Evolutionary conservation across 2,329 filamentous ascomycete genomes (phyloP), one percentile per base, ranked within the genome.

Genomic region (Leptographium flavum): DNA sequence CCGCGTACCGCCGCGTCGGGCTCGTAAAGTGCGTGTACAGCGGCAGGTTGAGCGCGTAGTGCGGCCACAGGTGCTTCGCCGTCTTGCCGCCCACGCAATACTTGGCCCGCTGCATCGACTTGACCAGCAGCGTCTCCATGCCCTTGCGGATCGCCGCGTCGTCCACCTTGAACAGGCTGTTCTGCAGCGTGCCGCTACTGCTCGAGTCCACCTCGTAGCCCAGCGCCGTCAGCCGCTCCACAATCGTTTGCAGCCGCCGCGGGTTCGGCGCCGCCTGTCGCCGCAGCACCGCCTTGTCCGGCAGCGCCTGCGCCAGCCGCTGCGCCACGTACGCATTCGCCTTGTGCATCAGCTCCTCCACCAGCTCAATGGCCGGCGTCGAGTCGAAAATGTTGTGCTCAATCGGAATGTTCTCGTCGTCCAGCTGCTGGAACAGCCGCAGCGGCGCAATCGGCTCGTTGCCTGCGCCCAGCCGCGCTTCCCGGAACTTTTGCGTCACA

Each of bases 1-100:
- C 92, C 22, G 88, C 85, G 62, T 96, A 98, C 49, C 92, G 87
- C 45, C 92, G 83, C 19, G 87, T 93, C 2, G 92, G 92, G 62
- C 87, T 90, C 32, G 90, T 96, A 66, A 96, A 96, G 63, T 98
- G 92, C 55, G 92, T 96, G 70, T 95, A 98, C 13, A 94, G 66
- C 1, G 90, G 87, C 45, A 94, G 68, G 65, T 98, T 98, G 43
- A 96, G 72, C 14, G 87, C 82, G 63, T 93, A 98, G 65, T 98
- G 90, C 49, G 83, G 77, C 66, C 84, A 82, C 52, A 88, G 71
- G 50, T 86, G 81, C 62, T 84, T 81, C 36, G 76, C 66, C 30
- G 83, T 78, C 69, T 87, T 93, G 58, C 84, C 79, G 45, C 83
- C 74, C 54, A 96, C 82, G 58, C 80, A 93, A 68, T 98, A 98